A percentile compares a stretch with the other conserved stretches of the same genome.
phyloP scores from a whole-genome alignment of 2,329 filamentous ascomycete genomes.

The Penicillium sp. region DNA sequence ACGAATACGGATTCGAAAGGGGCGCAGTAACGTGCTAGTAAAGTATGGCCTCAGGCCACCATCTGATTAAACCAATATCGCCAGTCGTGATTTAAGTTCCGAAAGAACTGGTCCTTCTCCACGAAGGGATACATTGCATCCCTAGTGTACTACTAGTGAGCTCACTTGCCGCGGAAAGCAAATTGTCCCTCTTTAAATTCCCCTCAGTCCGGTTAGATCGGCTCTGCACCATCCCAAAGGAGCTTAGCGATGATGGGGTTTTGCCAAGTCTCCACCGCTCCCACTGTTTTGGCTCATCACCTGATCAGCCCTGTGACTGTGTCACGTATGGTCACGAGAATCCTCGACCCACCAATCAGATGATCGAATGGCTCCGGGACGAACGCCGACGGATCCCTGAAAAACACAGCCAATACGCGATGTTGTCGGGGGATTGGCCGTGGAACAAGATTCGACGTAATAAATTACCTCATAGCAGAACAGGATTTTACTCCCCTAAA shows the following conservation, averaged over 20 bases:
- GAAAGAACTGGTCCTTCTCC: neutral
- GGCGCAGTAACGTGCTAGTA: neutral
- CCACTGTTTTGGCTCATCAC: neutral
- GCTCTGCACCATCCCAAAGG: neutral
- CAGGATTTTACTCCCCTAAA: slow-evolving; percentile 10
- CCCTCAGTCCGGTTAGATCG: neutral
- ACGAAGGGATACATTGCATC: neutral
- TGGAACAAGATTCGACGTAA: slow-evolving; percentile 5
- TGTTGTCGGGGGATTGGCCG: neutral
- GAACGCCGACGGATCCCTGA: neutral
- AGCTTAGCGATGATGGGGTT: neutral
- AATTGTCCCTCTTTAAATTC: neutral
- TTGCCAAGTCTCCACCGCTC: neutral
- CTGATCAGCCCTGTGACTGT: neutral
- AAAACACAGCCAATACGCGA: neutral
- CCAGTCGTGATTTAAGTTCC: neutral
- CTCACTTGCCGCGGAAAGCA: neutral
- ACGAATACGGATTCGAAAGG: neutral
- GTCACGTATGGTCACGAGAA: neutral
- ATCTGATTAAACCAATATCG: neutral
- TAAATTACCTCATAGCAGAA: slow-evolving; percentile 17
- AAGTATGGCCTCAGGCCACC: neutral
- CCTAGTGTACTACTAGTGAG: neutral
- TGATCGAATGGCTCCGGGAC: neutral
- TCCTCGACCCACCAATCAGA: neutral